These are phyloP conservation scores for Lyophyllum semitale DNA, from an alignment of 768 basidiomycete genomes.

Conservation along the genomic window DNA sequence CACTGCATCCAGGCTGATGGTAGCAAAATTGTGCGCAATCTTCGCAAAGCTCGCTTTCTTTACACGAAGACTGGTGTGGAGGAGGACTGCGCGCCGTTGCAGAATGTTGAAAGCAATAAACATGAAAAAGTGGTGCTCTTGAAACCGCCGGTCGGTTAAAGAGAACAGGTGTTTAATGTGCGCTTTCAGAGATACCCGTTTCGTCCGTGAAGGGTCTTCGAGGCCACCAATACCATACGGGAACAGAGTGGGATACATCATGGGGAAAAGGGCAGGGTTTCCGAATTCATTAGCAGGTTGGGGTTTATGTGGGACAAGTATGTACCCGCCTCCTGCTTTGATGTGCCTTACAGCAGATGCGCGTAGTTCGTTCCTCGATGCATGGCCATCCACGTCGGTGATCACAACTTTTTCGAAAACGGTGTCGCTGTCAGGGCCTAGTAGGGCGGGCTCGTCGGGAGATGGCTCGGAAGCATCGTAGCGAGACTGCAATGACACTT, in stretches of 20 bases:
- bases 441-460: too few species aligned
- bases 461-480: neutral
- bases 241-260: constrained; percentile 16
- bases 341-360: constrained; percentile 9
- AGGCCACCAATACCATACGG: constrained; percentile 46
- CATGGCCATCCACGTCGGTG: constrained; percentile 1
- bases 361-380: neutral
- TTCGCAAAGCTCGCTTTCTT: constrained; percentile 23
- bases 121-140: constrained; percentile 37
- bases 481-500: neutral
- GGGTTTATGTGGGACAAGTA: neutral
- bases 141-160: constrained; percentile 33
- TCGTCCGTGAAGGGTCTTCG: constrained; percentile 25
- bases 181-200: constrained; percentile 25
- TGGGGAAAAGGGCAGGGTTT: constrained; percentile 4
- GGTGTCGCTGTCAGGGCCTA: neutral
- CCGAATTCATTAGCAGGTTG: constrained; percentile 6
- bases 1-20: neutral
- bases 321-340: neutral
- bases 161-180: constrained; percentile 35
- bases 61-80: constrained; percentile 34
- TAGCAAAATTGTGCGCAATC: neutral
- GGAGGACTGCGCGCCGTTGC: constrained; percentile 28
- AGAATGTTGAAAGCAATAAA: constrained; percentile 44
- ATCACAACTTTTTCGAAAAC: constrained; percentile 1